Evolutionary conservation across 164 flowering plant species (phyloP).

Genomic region (Santalum album): DNA sequence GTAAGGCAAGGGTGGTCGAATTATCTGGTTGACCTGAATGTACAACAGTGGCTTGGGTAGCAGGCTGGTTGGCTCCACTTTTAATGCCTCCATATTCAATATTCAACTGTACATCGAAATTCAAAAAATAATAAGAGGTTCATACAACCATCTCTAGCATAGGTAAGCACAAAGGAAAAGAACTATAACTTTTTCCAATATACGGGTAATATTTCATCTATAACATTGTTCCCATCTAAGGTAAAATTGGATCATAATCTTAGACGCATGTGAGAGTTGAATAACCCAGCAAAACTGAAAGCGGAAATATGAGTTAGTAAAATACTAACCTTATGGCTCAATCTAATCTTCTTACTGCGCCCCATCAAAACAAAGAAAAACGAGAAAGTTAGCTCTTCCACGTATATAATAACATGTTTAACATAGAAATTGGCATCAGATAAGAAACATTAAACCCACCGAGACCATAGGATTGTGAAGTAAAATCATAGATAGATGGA

Average conservation of each 20-base stretch:
- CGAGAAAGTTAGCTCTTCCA: too few relatives aligned
- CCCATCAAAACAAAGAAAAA: neutral
- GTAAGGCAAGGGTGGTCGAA: slow-evolving; percentile 48
- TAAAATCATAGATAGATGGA: neutral
- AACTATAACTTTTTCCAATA: neutral
- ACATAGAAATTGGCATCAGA: too few relatives aligned
- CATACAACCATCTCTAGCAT: too few relatives aligned
- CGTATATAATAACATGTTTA: too few relatives aligned
- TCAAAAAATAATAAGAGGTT: too few relatives aligned
- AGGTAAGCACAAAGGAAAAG: neutral
- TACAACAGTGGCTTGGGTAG: slow-evolving; percentile 18
- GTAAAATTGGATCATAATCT: too few relatives aligned
- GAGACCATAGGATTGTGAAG: slow-evolving; percentile 1
- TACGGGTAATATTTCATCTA: too few relatives aligned
- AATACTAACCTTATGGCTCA: slow-evolving; percentile 60
- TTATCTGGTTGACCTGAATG: slow-evolving; percentile 23
- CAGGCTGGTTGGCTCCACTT: slow-evolving; percentile 19
- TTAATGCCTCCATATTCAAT: slow-evolving; percentile 55
- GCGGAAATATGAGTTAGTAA: neutral
- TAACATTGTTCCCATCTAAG: too few relatives aligned
- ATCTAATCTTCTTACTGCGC: slow-evolving; percentile 68
- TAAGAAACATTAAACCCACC: too few relatives aligned
- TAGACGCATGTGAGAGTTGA: too few relatives aligned
- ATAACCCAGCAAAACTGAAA: neutral
- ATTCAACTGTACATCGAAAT: slow-evolving; percentile 31